Conservation (phyloP, 345 rosid species). For the Lepidium africanum region DNA sequence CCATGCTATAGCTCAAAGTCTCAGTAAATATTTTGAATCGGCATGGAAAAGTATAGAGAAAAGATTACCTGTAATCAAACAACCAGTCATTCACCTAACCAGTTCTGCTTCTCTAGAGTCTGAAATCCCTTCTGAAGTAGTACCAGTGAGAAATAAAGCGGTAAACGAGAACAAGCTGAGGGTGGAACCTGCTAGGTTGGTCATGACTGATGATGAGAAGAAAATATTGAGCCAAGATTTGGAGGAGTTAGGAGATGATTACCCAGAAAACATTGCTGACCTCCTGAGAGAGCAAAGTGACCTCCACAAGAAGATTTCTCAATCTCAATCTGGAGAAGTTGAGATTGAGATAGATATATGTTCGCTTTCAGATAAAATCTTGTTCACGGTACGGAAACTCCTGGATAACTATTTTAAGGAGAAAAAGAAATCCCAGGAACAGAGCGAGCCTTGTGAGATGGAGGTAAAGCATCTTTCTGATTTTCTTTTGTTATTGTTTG, state of each 20-base stretch:
- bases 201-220: slow-evolving; percentile 54
- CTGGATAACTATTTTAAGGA: slow-evolving; percentile 58
- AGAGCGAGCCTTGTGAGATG: slow-evolving; percentile 62
- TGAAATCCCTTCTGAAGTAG: slow-evolving; percentile 20
- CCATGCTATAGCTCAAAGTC: slow-evolving; percentile 58
- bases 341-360: slow-evolving; percentile 90
- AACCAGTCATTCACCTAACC: slow-evolving; percentile 25
- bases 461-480: slow-evolving; percentile 45
- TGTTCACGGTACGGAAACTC: slow-evolving; percentile 62
- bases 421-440: slow-evolving; percentile 42
- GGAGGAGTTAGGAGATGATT: slow-evolving; percentile 48
- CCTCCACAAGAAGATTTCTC: slow-evolving; percentile 28
- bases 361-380: slow-evolving; percentile 53
- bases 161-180: slow-evolving; percentile 30
- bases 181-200: slow-evolving; percentile 35
- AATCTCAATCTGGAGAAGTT: slow-evolving; percentile 51
- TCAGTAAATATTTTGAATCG: slow-evolving; percentile 57
- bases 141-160: slow-evolving; percentile 39
- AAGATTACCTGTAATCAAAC: slow-evolving; percentile 41
- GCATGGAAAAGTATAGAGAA: slow-evolving; percentile 81
- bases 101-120: slow-evolving; percentile 27
- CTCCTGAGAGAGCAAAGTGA: slow-evolving; percentile 62
- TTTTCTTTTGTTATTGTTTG: slow-evolving; percentile 3
- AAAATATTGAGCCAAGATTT: slow-evolving; percentile 44
- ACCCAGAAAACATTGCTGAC: slow-evolving; percentile 67